These are phyloP conservation scores for Aspergillus sparsus DNA, from an alignment of 495 filamentous ascomycete genomes.

Conservation along the genomic window DNA sequence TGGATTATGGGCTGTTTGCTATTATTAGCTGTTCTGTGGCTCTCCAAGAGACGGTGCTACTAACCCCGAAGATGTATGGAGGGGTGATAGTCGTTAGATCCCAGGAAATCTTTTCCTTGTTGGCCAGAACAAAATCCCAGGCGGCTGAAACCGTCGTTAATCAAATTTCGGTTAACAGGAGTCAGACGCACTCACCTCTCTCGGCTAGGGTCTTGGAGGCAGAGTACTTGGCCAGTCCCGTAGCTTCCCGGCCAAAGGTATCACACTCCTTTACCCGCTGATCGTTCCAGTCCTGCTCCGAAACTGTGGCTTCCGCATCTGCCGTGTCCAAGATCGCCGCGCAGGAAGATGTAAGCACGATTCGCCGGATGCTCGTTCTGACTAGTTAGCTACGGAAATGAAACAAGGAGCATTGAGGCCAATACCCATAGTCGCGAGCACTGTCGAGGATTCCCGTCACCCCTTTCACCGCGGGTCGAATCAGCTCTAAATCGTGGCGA, in stretches of 20 bases:
- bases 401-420: not conserved
- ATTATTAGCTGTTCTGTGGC: no score
- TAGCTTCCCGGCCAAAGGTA: not conserved
- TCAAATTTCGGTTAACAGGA: not conserved
- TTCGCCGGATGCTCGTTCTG: not conserved
- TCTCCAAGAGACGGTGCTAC: not conserved
- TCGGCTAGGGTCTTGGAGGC: slow-evolving; percentile 2
- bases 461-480: not conserved
- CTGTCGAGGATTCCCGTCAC: not conserved
- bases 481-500: not conserved
- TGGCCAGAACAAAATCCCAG: not conserved
- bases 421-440: no score
- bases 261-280: not conserved
- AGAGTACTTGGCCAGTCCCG: not conserved
- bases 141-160: not conserved
- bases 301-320: not conserved
- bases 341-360: not conserved
- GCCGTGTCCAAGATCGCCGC: not conserved
- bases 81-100: not conserved
- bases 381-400: not conserved
- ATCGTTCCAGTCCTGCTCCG: not conserved
- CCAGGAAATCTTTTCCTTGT: not conserved
- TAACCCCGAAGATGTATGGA: slow-evolving; percentile 1
- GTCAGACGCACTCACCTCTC: not conserved
- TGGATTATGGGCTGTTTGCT: not conserved